Base-by-base conservation (phyloP, 2,329 filamentous ascomycete genomes). In the Fusarium nygamai region DNA sequence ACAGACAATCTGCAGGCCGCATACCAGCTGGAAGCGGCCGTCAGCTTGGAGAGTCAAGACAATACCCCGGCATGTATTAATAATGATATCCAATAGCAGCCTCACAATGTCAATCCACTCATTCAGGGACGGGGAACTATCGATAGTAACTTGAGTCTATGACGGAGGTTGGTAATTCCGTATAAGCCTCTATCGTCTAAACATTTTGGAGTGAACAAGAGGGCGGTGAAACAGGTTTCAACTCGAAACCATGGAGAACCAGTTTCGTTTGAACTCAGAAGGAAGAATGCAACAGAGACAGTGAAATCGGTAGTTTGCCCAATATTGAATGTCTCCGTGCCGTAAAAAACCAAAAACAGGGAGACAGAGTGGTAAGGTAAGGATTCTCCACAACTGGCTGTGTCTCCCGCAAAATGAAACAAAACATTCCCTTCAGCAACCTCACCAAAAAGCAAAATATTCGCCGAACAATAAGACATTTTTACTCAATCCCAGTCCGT, bases 371-470 rank as follows among this genome's bases (percentile, higher is more conserved):
- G 31, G 17, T 41, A 51, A 24, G 56, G 69, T 58, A 54, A 38
- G 54, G 51, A 71, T 71, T 51, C 44, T 74, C 67, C 54, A 61
- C 67, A 61, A n/a, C 39, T 58, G 60, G 20, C 44, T 48, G 60
- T 73, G 69, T 61, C 65, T 66, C 51, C 53, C 39, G 29, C 61
- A 53, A 33, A 61, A 61, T 67, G 71, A 73, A 74, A 71, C 71
- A 61, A 73, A 74, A 59, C 60, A 54, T 71, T 65, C 71, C 71
- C 58, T 64, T 61, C 44, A 48, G 47, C 41, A 43, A 34, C 36
- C 46, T 71, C 41, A 44, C 51, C 57, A 71, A 71, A 61, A 71
- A 73, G 67, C 57, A 70, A 73, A 61, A 57, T 47, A 33, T 22
- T 57, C 38, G 38, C 33, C 29, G 48, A 50, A 59, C 22, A 50